Base-by-base conservation (phyloP, 257 asterid species). In the Nicotiana benthamiana region DNA sequence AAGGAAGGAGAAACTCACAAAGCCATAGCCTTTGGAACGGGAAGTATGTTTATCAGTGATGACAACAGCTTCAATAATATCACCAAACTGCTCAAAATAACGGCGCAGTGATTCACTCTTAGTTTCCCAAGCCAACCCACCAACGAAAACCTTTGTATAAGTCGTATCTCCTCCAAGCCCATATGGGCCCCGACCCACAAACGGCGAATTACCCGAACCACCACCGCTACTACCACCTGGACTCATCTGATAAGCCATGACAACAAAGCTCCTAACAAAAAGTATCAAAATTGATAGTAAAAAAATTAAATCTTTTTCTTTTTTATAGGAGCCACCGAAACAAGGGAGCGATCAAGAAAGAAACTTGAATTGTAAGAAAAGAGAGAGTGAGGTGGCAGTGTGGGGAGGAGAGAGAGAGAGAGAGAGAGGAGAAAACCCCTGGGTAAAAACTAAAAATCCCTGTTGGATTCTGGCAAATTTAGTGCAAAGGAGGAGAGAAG, bases 61-160 rank as follows among this genome's bases (percentile, higher is more conserved):
- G 18, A 87, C 89, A 81, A 84, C 89, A 24, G 88, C 89, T 79
- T 87, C 89, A 11, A 82, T 63, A 82, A 87, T 87, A 82, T 87
- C 89, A 6, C 89, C 89, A 80, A 84, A 87, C 76, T 82, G 83
- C 64, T 86, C 89, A 75, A 86, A 86, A 66, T 75, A 84, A 17
- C 82, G 53, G 66, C 79, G 84, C 48, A 86, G 81, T 9, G 85
- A 74, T 2, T 86, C 86, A 57, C 84, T 86, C 79, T 84, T 64
- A 0, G 87, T 86, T 34, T 84, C 87, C 89, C 89, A 86, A 57
- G 89, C 89, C 43, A 86, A 62, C 26, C 89, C 89, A 54, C 89
- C 87, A 11, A 87, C 86, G 20, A 87, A 87, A 22, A 87, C 72
- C 76, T 87, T 87, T 1, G 86, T 84, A 65, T 82, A 76, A 3